Conservation (phyloP, 208 protist genomes). For the Trypanosoma caninum region DNA sequence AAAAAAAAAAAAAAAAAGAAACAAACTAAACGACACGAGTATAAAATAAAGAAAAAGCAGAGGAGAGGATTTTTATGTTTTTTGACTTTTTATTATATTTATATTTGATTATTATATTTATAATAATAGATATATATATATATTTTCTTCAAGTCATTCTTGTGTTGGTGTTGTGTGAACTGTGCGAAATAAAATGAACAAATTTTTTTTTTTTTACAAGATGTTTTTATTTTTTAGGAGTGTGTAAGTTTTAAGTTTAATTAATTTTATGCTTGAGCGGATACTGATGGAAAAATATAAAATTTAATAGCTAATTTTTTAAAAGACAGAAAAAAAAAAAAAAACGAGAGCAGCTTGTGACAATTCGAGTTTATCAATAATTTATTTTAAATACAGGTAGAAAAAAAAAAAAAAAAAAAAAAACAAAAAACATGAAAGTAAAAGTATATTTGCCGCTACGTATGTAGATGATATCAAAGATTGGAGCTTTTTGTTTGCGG, state of each 20-base stretch:
- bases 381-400: no score
- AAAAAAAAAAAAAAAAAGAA: background rate
- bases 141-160: background rate
- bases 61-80: background rate
- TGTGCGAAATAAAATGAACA: no score
- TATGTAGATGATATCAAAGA: background rate
- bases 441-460: background rate
- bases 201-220: conserved; percentile 4
- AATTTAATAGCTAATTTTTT: background rate
- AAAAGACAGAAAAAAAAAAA: conserved; percentile 6
- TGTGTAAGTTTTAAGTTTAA: no score
- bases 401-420: conserved; percentile 9
- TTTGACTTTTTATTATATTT: conserved; percentile 3
- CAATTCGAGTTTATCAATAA: no score
- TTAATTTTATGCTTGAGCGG: no score
- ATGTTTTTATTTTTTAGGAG: no score
- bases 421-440: background rate
- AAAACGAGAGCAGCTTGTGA: background rate
- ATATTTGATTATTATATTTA: background rate
- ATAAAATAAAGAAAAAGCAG: background rate
- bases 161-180: background rate
- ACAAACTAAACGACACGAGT: no score
- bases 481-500: no score
- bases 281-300: no score
- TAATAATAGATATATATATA: conserved; percentile 12